Base-by-base conservation (phyloP, 2,329 filamentous ascomycete genomes). In the Seiridium cupressi region DNA sequence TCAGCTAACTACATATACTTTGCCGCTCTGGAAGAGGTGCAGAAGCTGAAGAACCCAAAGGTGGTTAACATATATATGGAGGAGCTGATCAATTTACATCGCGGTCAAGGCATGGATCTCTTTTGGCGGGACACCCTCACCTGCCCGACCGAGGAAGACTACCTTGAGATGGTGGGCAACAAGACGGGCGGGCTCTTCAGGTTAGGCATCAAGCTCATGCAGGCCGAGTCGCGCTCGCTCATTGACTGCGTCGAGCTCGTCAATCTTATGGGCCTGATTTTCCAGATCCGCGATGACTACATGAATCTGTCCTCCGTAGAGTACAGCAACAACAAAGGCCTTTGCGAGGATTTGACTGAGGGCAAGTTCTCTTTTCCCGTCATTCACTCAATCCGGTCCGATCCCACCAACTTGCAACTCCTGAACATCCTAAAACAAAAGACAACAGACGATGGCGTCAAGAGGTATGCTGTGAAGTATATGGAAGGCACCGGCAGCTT, bases 281-380 rank as follows among this genome's bases (percentile, higher is more conserved):
- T 93, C 81, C 92, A 96, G 76, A 95, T 96, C 76, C 86, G 91
- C 68, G 91, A 94, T 79, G 95, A 99, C 82, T 97, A 97, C 78
- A 87, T 93, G 74, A 98, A 98, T 74, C 86, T 99, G 48, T 85
- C 83, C 36, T 85, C 82, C 18, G 79, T 78, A n/a, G 82, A 88
- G 69, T 97, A 97, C 80, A 88, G 88, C 44, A 81, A 89, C 64
- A 94, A 96, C 75, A 98, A 98, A 79, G 95, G 94, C 55, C 85
- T 97, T 67, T 96, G 92, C 75, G 94, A 98, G 79, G 95, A 98
- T 76, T 78, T 98, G 68, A 97, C 93, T 1, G 95, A 98, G 78
- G 94, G 94, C 64, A 98, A 98, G 81, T 97, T 97, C 79, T 94
- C 90, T 34, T 97, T 97, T 73, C 93, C 93, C 46, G 89, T 98